A percentile compares a stretch with the other conserved stretches of the same genome.
Conservation (phyloP, 768 basidiomycete genomes). For the Russula ochroleuca region DNA sequence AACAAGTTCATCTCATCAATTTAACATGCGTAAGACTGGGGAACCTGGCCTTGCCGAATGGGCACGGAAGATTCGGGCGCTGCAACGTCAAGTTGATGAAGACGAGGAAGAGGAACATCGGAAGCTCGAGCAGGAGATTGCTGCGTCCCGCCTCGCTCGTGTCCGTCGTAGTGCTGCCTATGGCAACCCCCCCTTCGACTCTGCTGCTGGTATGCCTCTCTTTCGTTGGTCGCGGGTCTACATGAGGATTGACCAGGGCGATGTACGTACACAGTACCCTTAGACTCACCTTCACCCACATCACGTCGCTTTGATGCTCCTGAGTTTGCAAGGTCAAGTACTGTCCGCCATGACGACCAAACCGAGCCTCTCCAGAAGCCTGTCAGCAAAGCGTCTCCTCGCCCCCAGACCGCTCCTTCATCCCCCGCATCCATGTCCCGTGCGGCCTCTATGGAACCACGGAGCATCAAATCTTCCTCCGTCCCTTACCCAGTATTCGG, state of each 20-base stretch:
- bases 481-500: conserved; percentile 75
- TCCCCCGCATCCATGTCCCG: conserved; percentile 56
- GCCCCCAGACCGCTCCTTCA: conserved; percentile 4
- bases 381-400: conserved; percentile 8
- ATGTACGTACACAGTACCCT: neutral
- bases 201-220: conserved; percentile 27
- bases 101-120: conserved; percentile 76
- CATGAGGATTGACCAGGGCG: conserved; percentile 12
- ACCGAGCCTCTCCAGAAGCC: conserved; percentile 17
- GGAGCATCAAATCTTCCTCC: conserved; percentile 39
- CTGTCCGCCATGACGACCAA: conserved; percentile 6
- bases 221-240: neutral
- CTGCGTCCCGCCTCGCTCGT: conserved; percentile 45
- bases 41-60: conserved; percentile 75
- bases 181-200: conserved; percentile 40
- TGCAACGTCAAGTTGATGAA: conserved; percentile 77
- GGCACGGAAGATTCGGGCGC: conserved; percentile 72
- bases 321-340: conserved; percentile 1
- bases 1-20: conserved; percentile 21
- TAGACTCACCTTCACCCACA: conserved; percentile 2
- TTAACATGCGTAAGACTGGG: conserved; percentile 36
- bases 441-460: conserved; percentile 74
- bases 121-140: conserved; percentile 56
- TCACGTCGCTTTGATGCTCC: neutral
- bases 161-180: conserved; percentile 41